Base-by-base conservation (phyloP, 768 basidiomycete genomes). In the Lactarius evosmus region DNA sequence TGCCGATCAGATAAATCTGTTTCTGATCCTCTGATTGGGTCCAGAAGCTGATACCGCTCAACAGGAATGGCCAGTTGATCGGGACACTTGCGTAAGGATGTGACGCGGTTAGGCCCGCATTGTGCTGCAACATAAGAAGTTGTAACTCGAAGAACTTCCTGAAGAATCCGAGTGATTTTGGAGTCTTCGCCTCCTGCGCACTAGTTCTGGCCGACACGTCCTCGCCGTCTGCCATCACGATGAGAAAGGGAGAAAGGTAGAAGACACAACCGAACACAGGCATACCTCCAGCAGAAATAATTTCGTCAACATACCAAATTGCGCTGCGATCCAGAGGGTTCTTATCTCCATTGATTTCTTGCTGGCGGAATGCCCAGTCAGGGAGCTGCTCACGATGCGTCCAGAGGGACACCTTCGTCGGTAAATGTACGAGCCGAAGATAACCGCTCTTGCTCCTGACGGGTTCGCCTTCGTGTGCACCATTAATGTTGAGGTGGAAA, bases 41-140 rank as follows among this genome's bases (percentile, higher is more conserved):
- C 97, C 97, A 99, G 82, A 98, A 98, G 72, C 93, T 95, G 78
- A 99, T 98, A 55, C 97, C 97, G 66, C 81, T 93, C 32, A 98
- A 76, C 41, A 95, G 83, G 86, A 98, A 98, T 7, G 97, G 97
- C 97, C 97, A 99, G 73, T 96, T 95, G 76, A 98, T 88, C 6
- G 97, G 95, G n/a, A 82, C 82, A 63, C 91, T 92, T 4, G 97
- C 95, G 73, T 99, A 99, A 46, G 97, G 97, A 73, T 99, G 97
- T 4, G 90, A 91, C n/a, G 94, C 91, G 29, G 94, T 96, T 67
- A 99, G 80, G 25, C 95, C 97, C n/a, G 97, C 95, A 71, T 99
- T 99, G 79, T 99, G 97, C 73, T 97, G 94, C 68, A 98, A 77
- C 96, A 98, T 98, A 61, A 96, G 78, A 50, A 96, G 76, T 71